These are phyloP conservation scores for Venturia asperata DNA, from an alignment of 2,329 filamentous ascomycete species.

Conservation along the genomic window DNA sequence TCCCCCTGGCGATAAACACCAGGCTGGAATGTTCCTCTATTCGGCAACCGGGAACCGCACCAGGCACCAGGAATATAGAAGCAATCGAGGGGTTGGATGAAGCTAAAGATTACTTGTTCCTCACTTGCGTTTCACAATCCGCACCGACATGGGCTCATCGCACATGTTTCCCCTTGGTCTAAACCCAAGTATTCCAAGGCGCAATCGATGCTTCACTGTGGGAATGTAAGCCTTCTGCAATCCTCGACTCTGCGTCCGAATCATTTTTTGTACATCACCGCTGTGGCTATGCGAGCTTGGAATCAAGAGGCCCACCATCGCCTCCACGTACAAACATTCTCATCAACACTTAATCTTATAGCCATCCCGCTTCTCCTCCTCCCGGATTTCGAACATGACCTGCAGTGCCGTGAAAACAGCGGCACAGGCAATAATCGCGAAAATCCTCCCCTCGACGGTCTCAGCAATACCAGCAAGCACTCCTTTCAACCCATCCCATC, in stretches of 20 bases:
- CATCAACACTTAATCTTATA: constrained; percentile 71
- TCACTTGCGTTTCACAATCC: background rate
- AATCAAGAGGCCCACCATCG: background rate
- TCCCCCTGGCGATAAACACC: background rate
- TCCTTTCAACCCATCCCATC: constrained; percentile 75
- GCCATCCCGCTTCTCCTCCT: constrained; percentile 74
- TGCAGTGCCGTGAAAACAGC: constrained; percentile 79
- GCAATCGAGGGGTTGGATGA: background rate
- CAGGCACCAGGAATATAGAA: constrained; percentile 3
- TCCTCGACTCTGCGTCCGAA: background rate
- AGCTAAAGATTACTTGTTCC: background rate
- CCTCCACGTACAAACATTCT: background rate
- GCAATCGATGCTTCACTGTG: too few species aligned
- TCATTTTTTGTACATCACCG: background rate
- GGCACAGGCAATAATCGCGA: constrained; percentile 63
- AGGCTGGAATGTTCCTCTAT: background rate
- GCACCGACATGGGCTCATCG: background rate
- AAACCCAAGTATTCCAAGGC: too few species aligned
- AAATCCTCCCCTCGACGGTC: constrained; percentile 66
- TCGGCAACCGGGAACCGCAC: background rate
- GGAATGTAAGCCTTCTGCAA: background rate
- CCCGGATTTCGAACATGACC: constrained; percentile 93
- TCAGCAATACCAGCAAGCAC: constrained; percentile 69
- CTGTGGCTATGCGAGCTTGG: background rate
- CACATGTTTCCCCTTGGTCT: too few species aligned